These are phyloP conservation scores for Mariannaea elegans DNA, from an alignment of 2,329 filamentous ascomycete species.

Conservation along the genomic window DNA sequence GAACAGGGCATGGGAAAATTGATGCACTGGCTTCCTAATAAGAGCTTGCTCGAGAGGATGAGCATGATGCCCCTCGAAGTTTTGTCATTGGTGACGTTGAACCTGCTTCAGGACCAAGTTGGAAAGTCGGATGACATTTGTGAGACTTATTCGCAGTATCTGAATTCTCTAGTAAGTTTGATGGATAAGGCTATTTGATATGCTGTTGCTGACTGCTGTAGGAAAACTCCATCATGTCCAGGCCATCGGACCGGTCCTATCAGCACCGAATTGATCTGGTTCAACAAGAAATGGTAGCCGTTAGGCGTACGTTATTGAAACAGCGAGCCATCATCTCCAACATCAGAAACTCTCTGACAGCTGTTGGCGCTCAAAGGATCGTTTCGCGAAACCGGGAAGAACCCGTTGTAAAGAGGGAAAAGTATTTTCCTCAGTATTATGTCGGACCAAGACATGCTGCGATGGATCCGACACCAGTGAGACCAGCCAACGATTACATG, in stretches of 20 bases:
- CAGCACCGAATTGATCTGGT: conserved; percentile 53
- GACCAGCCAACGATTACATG: conserved; percentile 32
- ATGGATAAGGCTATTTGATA: not conserved
- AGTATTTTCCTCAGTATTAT: not conserved
- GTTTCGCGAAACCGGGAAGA: conserved; percentile 25
- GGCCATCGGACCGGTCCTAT: conserved; percentile 51
- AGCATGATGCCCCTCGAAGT: conserved; percentile 54
- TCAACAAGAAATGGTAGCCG: conserved; percentile 51
- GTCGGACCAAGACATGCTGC: conserved; percentile 1
- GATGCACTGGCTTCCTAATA: conserved; percentile 44
- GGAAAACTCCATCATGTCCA: conserved; percentile 52
- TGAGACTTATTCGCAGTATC: conserved; percentile 53
- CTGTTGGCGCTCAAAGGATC: conserved; percentile 25
- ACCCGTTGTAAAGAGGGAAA: conserved; percentile 6
- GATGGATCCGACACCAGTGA: not conserved
- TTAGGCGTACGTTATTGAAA: conserved; percentile 46
- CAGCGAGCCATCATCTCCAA: conserved; percentile 44
- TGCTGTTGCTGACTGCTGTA: conserved; percentile 33
- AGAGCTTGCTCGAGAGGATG: conserved; percentile 46
- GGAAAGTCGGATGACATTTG: conserved; percentile 49
- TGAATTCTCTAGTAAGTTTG: conserved; percentile 50
- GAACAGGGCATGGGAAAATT: conserved; percentile 48
- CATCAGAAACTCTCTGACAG: conserved; percentile 36
- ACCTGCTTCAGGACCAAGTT: conserved; percentile 51
- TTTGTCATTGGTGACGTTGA: conserved; percentile 50